A percentile compares a stretch with the other conserved stretches of the same genome.
Evolutionary conservation across 768 basidiomycete species (phyloP).

Genomic region (Asterophora parasitica): DNA sequence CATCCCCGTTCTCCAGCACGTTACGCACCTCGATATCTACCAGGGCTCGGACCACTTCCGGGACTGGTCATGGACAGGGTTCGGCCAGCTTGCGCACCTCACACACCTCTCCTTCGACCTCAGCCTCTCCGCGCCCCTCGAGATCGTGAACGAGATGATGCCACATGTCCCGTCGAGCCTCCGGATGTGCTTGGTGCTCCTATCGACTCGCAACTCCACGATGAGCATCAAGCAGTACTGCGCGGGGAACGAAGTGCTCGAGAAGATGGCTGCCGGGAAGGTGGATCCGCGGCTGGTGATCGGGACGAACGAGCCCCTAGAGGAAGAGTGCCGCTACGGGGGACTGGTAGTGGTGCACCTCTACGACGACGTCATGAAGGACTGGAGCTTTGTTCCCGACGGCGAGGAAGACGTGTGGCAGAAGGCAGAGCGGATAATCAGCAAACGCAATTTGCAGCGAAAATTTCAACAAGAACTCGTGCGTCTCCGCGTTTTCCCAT

Average conservation of each 20-base stretch:
- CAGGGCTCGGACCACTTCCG: conserved; percentile 11
- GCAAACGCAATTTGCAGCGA: background rate
- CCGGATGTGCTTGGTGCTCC: conserved; percentile 9
- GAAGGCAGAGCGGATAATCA: conserved; percentile 8
- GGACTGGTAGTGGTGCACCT: conserved; percentile 7
- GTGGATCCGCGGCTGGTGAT: conserved; percentile 10
- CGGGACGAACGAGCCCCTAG: conserved; percentile 5
- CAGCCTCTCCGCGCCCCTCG: conserved; percentile 7
- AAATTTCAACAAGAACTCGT: background rate
- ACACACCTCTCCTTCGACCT: conserved; percentile 12
- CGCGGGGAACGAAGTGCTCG: conserved; percentile 3
- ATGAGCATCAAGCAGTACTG: conserved; percentile 7
- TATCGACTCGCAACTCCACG: conserved; percentile 2
- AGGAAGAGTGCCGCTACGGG: conserved; percentile 2
- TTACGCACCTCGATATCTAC: conserved; percentile 14
- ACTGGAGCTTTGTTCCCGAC: conserved; percentile 11
- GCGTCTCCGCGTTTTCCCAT: background rate
- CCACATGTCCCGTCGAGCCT: conserved; percentile 5
- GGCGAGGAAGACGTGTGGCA: conserved; percentile 12
- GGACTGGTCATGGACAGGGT: conserved; percentile 14
- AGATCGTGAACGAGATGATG: conserved; percentile 4
- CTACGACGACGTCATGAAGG: conserved; percentile 12
- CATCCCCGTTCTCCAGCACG: conserved; percentile 5
- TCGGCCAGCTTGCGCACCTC: conserved; percentile 3
- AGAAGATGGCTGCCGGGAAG: conserved; percentile 4